Evolutionary conservation across 2,329 filamentous ascomycete species (phyloP).

Genomic region (Fusarium siculi): DNA sequence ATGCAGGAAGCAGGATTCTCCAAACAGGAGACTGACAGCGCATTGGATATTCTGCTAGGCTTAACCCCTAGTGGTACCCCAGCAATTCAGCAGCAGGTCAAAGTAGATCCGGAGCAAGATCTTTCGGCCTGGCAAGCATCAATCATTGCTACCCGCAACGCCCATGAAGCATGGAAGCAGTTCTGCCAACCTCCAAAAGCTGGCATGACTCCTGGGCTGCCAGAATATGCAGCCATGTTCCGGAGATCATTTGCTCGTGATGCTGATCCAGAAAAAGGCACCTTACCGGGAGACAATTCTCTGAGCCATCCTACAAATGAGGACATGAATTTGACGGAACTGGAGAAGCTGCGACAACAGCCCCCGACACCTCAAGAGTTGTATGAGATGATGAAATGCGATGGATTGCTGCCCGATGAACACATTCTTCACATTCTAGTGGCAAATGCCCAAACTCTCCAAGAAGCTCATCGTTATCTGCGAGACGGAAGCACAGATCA

Average conservation of each 20-base stretch:
- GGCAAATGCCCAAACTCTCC: conserved; percentile 59
- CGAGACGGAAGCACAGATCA: conserved; percentile 51
- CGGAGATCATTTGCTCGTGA: conserved; percentile 60
- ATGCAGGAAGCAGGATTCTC: conserved; percentile 68
- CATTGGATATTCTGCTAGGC: conserved; percentile 65
- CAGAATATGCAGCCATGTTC: conserved; percentile 70
- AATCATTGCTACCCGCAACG: conserved; percentile 68
- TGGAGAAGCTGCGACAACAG: conserved; percentile 70
- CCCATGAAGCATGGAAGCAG: conserved; percentile 68
- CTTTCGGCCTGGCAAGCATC: conserved; percentile 63
- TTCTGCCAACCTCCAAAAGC: conserved; percentile 54
- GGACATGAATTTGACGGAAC: conserved; percentile 67
- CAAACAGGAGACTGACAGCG: conserved; percentile 57
- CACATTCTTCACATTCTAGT: conserved; percentile 67
- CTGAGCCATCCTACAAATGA: conserved; percentile 55
- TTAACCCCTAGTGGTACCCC: conserved; percentile 61
- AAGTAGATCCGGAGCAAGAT: conserved; percentile 26
- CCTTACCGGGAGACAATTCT: conserved; percentile 70
- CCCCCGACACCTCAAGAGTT: conserved; percentile 70
- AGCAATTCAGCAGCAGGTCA: conserved; percentile 62
- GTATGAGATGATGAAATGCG: conserved; percentile 66
- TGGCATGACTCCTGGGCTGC: conserved; percentile 49
- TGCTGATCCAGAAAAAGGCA: conserved; percentile 36
- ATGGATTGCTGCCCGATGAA: conserved; percentile 59
- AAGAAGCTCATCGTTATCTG: conserved; percentile 62